Evolutionary conservation across 805 yeast species (phyloP).

Genomic region (Ogataea henricii): DNA sequence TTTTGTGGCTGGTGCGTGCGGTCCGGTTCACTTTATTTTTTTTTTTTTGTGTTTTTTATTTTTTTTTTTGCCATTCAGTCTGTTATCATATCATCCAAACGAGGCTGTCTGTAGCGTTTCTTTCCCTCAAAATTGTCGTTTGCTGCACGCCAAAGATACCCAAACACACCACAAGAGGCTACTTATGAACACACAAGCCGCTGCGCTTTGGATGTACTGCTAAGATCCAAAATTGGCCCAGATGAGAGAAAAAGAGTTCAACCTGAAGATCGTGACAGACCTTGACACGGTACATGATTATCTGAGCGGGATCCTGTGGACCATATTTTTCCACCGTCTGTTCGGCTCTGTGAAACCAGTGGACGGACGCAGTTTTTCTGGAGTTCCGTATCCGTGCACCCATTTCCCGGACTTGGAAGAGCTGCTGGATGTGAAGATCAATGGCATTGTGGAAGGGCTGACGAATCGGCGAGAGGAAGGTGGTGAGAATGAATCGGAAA

Average conservation of each 20-base stretch:
- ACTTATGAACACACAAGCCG: not conserved
- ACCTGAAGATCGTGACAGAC: constrained; percentile 50
- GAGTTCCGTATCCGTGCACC: constrained; percentile 57
- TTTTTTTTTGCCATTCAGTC: not conserved
- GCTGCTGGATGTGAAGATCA: constrained; percentile 39
- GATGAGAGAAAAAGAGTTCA: constrained; percentile 25
- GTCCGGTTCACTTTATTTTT: not conserved
- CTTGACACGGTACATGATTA: constrained; percentile 56
- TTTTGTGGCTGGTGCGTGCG: constrained; percentile 1
- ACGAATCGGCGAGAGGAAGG: constrained; percentile 14
- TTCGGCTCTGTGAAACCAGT: constrained; percentile 65
- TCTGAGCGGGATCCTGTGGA: constrained; percentile 60
- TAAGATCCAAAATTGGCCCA: not conserved
- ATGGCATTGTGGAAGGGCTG: constrained; percentile 32
- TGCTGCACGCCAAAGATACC: not conserved
- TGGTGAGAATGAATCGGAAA: constrained; percentile 3
- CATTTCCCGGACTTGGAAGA: constrained; percentile 50
- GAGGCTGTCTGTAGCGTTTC: not conserved
- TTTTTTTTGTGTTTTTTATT: not conserved
- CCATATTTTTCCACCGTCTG: constrained; percentile 67
- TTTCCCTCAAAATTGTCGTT: not conserved
- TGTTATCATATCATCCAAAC: not conserved
- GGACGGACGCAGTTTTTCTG: constrained; percentile 51
- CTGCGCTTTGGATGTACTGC: not conserved
- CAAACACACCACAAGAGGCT: not conserved